These are phyloP conservation scores for Rehmannia glutinosa DNA, from an alignment of 257 asterid species.

Conservation along the genomic window DNA sequence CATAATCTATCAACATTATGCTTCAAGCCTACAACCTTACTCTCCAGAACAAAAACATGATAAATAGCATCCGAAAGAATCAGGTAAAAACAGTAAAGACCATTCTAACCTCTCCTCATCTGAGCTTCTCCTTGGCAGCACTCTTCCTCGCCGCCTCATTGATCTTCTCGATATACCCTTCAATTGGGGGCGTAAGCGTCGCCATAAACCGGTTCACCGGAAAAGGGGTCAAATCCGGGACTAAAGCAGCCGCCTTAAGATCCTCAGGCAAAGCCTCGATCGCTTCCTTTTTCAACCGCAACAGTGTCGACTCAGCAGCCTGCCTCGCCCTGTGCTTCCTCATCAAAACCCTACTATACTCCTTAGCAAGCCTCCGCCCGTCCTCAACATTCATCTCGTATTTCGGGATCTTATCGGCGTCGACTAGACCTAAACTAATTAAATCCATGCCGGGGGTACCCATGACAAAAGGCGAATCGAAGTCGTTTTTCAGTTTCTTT, in stretches of 20 bases:
- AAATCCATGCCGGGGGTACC: slow-evolving; percentile 87
- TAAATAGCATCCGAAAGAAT: background rate
- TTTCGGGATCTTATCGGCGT: slow-evolving; percentile 69
- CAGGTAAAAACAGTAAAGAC: background rate
- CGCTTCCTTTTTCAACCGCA: slow-evolving; percentile 74
- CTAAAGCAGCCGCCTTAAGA: slow-evolving; percentile 69
- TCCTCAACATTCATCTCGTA: slow-evolving; percentile 81
- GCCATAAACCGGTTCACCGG: slow-evolving; percentile 80
- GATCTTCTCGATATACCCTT: slow-evolving; percentile 82
- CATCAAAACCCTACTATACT: slow-evolving; percentile 82
- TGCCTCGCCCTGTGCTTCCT: slow-evolving; percentile 83
- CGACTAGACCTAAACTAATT: slow-evolving; percentile 69
- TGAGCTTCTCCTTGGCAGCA: slow-evolving; percentile 59
- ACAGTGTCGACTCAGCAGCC: slow-evolving; percentile 63
- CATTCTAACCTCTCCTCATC: slow-evolving; percentile 39
- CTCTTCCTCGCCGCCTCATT: slow-evolving; percentile 79
- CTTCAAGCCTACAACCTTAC: background rate
- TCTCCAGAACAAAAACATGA: background rate
- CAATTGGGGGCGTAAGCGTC: slow-evolving; percentile 88
- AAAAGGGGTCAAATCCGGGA: slow-evolving; percentile 70
- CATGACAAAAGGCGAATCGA: slow-evolving; percentile 43
- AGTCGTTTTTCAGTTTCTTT: slow-evolving; percentile 46
- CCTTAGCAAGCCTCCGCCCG: slow-evolving; percentile 78
- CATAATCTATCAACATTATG: background rate
- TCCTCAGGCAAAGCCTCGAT: slow-evolving; percentile 80